A percentile compares a stretch with the other conserved stretches of the same genome.
Evolutionary conservation across 306 rosid species (phyloP).

Genomic region (Rosa multiflora): DNA sequence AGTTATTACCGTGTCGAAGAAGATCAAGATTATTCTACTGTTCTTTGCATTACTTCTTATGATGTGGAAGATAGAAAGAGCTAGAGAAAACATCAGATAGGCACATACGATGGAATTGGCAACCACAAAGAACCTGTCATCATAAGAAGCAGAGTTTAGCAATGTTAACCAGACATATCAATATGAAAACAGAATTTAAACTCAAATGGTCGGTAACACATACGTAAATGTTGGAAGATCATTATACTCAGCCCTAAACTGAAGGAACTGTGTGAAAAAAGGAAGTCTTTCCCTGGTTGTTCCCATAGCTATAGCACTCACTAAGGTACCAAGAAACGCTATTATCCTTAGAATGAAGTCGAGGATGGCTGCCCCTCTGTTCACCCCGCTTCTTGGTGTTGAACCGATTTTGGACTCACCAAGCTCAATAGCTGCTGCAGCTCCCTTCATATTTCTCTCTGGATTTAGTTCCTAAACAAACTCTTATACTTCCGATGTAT

Average conservation of each 20-base stretch:
- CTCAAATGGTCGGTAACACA: slow-evolving; percentile 5
- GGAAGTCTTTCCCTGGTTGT: slow-evolving; percentile 52
- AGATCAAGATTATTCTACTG: slow-evolving; percentile 38
- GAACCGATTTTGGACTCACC: slow-evolving; percentile 23
- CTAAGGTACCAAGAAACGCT: slow-evolving; percentile 42
- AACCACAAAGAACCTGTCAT: slow-evolving; percentile 43
- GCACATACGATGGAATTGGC: slow-evolving; percentile 36
- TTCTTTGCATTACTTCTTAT: slow-evolving; percentile 33
- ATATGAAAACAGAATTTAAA: not conserved
- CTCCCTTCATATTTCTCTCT: slow-evolving; percentile 30
- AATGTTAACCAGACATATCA: not conserved
- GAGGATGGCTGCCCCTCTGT: slow-evolving; percentile 32
- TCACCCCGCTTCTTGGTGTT: slow-evolving; percentile 23
- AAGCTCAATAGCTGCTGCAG: slow-evolving; percentile 19
- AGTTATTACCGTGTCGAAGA: slow-evolving; percentile 42
- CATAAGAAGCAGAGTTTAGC: not conserved
- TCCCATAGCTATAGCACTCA: slow-evolving; percentile 50
- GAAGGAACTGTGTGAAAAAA: slow-evolving; percentile 43
- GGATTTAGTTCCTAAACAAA: not conserved
- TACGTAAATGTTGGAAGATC: slow-evolving; percentile 61
- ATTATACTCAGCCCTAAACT: slow-evolving; percentile 42
- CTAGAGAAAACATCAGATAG: slow-evolving; percentile 43
- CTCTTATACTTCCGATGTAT: not conserved
- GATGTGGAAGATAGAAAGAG: slow-evolving; percentile 49
- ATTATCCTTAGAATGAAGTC: slow-evolving; percentile 48